Conservation (phyloP, 495 filamentous ascomycete genomes). For the Annulohypoxylon moriforme region DNA sequence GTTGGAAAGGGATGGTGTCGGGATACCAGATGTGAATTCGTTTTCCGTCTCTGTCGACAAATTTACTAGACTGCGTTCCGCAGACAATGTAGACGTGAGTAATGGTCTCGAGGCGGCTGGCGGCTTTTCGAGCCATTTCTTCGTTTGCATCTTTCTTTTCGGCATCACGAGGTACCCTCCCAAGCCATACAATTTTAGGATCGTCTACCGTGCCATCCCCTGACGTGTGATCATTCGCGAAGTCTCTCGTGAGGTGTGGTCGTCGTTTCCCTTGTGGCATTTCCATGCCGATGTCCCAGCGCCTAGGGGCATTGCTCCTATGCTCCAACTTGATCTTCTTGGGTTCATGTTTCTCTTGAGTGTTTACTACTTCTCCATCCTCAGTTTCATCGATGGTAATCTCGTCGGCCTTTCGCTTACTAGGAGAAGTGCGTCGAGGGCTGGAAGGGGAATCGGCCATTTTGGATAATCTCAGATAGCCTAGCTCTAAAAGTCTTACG, state of each 20-base stretch:
- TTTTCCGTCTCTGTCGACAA: constrained; percentile 32
- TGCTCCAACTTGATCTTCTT: constrained; percentile 14
- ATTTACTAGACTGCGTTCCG: constrained; percentile 20
- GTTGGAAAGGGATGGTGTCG: constrained; percentile 7
- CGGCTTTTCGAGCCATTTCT: constrained; percentile 16
- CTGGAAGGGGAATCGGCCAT: constrained; percentile 6
- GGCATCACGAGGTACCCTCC: constrained; percentile 9
- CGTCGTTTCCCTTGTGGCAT: constrained; percentile 28
- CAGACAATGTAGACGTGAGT: constrained; percentile 40
- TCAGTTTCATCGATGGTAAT: constrained; percentile 10
- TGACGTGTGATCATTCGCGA: neutral
- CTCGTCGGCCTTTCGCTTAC: constrained; percentile 32
- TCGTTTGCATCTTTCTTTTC: constrained; percentile 19
- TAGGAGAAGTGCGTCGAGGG: neutral
- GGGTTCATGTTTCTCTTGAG: neutral
- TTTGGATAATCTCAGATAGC: neutral
- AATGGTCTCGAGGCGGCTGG: neutral
- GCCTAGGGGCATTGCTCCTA: neutral
- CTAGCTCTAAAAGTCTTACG: neutral
- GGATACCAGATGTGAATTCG: constrained; percentile 27
- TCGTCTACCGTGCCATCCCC: constrained; percentile 29
- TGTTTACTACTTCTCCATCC: neutral
- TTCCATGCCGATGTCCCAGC: constrained; percentile 29
- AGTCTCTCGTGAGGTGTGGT: constrained; percentile 19
- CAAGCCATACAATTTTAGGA: constrained; percentile 32